Base-by-base conservation (phyloP, 306 rosid genomes). In the Corylus avellana region DNA sequence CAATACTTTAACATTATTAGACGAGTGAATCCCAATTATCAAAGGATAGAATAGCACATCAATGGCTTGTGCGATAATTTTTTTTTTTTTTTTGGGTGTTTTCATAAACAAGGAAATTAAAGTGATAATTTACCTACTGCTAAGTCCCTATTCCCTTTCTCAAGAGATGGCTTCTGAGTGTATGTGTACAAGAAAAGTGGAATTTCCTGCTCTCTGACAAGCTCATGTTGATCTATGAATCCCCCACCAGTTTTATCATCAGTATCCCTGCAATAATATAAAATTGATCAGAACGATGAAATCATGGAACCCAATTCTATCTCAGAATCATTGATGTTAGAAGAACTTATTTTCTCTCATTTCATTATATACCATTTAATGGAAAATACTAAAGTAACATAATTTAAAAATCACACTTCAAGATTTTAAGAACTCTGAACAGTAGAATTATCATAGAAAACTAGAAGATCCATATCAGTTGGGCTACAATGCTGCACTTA, bases 141-240 rank as follows among this genome's bases (percentile, higher is more conserved):
- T 77, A 87, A 78, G 54, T 83, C 73, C 12, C 75, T 63, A 12
- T 85, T 79, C 39, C 54, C 77, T 10, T 77, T 84, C 37, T 80
- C 67, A 6, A 73, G 73, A 79, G 51, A 69, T 66, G 83, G 81
- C 79, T 87, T 83, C 8, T 61, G 70, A 54, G 84, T 78, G 22
- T 49, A 73, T 25, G 86, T 77, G 88, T 80, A 80, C 69, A 87
- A 51, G 61, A 79, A 85, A 80, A 74, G 84, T 47, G 97, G 92
- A 85, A 81, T 78, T 74, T 84, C 87, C 47, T 85, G 87, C 57
- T 83, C 84, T 76, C 48, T 77, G 37, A 74, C 77, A 55, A 79
- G 48, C 46, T 71, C 81, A 44, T 75, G 82, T 44, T 84, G 82
- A n/a, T 76, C 84, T 73, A 63, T 81, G 44, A n/a, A 13, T 77